Evolutionary conservation across 2,329 filamentous ascomycete species (phyloP).

Genomic region (Colletotrichum sp.): DNA sequence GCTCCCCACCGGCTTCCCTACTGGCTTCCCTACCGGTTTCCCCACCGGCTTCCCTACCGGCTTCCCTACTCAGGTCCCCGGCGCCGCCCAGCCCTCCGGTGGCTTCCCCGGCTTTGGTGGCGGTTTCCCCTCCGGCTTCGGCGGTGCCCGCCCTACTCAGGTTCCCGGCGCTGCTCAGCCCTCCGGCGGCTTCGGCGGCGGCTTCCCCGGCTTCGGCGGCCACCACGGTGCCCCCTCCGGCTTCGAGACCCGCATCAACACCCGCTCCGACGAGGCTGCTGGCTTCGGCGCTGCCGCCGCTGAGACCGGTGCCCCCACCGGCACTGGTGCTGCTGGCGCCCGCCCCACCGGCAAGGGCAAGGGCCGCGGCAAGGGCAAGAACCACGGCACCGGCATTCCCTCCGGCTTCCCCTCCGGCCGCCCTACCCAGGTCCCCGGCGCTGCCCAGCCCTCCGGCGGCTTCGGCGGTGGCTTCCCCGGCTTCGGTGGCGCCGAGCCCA

Average conservation of each 20-base stretch:
- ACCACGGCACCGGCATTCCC: conserved; percentile 7
- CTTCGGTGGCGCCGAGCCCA: conserved; percentile 4
- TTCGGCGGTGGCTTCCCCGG: conserved; percentile 1
- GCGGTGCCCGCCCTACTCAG: conserved; percentile 4
- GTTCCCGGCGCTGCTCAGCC: conserved; percentile 8
- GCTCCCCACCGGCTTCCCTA: background rate
- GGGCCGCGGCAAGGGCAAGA: conserved; percentile 1
- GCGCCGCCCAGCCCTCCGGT: conserved; percentile 11
- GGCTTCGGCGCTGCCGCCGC: background rate
- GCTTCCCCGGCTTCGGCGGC: conserved; percentile 2
- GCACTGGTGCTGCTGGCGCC: background rate
- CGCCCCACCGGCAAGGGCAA: conserved; percentile 7
- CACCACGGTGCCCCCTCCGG: background rate
- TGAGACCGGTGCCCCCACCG: background rate
- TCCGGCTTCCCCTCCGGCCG: conserved; percentile 10
- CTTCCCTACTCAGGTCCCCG: conserved; percentile 3
- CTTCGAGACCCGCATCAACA: conserved; percentile 12
- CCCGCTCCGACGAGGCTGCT: background rate
- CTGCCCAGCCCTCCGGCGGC: conserved; percentile 9
- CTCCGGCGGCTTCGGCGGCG: conserved; percentile 4
- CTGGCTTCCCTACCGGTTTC: conserved; percentile 6
- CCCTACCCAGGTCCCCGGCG: conserved; percentile 13
- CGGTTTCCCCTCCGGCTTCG: background rate
- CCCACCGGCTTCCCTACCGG: background rate
- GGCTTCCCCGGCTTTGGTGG: background rate